A percentile compares a stretch with the other conserved stretches of the same genome.
phyloP scores from a whole-genome alignment of 345 rosid species.

The Lumnitzera littorea region DNA sequence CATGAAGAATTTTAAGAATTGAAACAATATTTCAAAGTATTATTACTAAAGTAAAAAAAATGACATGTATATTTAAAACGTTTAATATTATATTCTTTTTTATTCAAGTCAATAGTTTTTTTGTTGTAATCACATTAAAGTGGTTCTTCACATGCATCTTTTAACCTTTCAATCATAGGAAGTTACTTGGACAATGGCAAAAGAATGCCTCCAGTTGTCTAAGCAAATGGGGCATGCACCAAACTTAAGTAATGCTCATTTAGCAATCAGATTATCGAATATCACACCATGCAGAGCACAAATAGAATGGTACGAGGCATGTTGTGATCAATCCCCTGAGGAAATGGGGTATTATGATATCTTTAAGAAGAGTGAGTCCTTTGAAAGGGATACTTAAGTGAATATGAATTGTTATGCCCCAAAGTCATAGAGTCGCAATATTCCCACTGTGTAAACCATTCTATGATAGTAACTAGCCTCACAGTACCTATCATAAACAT shows the following conservation, averaged over 20 bases:
- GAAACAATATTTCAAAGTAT: too few species aligned
- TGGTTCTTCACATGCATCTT: background rate
- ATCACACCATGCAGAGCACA: conserved; percentile 12
- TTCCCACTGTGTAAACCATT: too few species aligned
- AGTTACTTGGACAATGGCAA: background rate
- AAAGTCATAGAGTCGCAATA: too few species aligned
- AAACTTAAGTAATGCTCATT: conserved; percentile 10
- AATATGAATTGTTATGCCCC: too few species aligned
- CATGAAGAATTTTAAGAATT: too few species aligned
- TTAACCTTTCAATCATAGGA: conserved; percentile 2
- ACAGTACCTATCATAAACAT: too few species aligned
- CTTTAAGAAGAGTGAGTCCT: conserved; percentile 40
- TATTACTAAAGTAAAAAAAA: too few species aligned
- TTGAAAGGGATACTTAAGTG: conserved; percentile 35
- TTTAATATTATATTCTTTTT: too few species aligned
- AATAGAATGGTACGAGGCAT: conserved; percentile 16
- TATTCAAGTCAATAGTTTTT: too few species aligned
- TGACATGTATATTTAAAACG: too few species aligned
- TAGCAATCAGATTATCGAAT: conserved; percentile 12
- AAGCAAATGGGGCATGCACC: conserved; percentile 9
- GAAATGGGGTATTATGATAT: conserved; percentile 42
- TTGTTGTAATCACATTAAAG: too few species aligned
- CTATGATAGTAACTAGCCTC: too few species aligned
- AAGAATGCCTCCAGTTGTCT: conserved; percentile 12
- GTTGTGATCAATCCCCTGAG: conserved; percentile 9